Conservation (phyloP, 179 eudicot species). For the Carnegiea gigantea region DNA sequence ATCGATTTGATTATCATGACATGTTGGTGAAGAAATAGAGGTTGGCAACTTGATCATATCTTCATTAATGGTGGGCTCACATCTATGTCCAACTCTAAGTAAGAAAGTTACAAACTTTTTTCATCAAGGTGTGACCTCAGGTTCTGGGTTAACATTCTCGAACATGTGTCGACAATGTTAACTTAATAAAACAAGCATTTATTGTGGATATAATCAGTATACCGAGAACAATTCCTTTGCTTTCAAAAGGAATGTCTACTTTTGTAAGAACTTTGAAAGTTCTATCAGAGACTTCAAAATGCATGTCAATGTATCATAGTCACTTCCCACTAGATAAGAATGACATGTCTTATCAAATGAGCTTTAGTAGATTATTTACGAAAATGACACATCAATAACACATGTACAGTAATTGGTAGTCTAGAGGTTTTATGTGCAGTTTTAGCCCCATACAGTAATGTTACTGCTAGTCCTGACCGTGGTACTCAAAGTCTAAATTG, state of each 20-base stretch:
- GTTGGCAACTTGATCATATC: slow-evolving; percentile 4
- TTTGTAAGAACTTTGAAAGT: not conserved
- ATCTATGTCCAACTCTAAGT: not conserved
- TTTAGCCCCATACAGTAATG: slow-evolving; percentile 14
- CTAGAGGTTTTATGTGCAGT: not conserved
- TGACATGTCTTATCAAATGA: no score
- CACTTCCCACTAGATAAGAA: no score
- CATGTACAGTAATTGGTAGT: no score
- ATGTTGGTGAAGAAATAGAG: not conserved
- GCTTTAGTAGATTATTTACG: no score
- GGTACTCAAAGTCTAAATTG: slow-evolving; percentile 2
- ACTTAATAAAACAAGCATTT: slow-evolving; percentile 13
- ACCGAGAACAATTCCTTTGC: not conserved
- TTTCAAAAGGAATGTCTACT: not conserved
- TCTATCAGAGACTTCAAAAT: not conserved
- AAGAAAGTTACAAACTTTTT: not conserved
- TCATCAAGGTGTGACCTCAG: slow-evolving; percentile 12
- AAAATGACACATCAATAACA: no score
- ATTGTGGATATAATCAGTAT: no score
- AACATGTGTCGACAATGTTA: slow-evolving; percentile 10
- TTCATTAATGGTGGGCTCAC: slow-evolving; percentile 5
- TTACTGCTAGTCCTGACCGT: slow-evolving; percentile 5
- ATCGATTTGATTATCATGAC: not conserved
- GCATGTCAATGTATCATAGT: no score
- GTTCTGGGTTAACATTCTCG: not conserved